Evolutionary conservation across 192 early-diverging fungal genomes (phyloP), one percentile per base, ranked within the genome.

Genomic region (Gonapodya prolifera): DNA sequence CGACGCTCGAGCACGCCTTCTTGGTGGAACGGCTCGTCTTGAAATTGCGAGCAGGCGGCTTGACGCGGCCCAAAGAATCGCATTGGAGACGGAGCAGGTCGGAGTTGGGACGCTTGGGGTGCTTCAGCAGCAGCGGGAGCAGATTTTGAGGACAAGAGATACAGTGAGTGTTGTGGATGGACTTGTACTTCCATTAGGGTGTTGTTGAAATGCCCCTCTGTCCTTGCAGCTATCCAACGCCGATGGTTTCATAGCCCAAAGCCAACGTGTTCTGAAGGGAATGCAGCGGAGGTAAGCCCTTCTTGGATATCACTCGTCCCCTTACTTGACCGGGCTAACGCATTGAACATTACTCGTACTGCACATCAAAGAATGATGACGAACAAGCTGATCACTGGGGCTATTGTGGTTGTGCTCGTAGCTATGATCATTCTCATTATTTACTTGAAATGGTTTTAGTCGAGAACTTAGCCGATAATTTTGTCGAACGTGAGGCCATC

Each of bases 31-130:
- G 1, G 96, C 97, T 78, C 83, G 94, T 70, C 82, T 99, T 70
- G 87, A 91, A 76, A 86, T 94, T 31, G 91, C 91, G 23, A 92
- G 89, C 77, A 82, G 88, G 79, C 85, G 94, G 71, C 80, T 99
- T 81, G 92, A 98, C 80, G 91, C 94, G 30, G 94, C 94, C 34
- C 94, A 94, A 77, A 83, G 93, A 36, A 81, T 98, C 75, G 97
- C 96, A 17, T 84, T 99, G 34, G 96, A 99, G 77, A 96, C 96
- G 0, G 97, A 99, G 84, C 79, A 85, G 2, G 84, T 95, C 33
- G 97, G 95, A 1, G 92, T 93, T 34, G 88, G 86, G 34, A 96
- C 96, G 28, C 83, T 99, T 75, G 88, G 89, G 17, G 91, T 91
- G 77, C 80, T 98, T 79, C 87, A 93, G 75, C 85, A 91, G 33